Evolutionary conservation across 2,329 filamentous ascomycete species (phyloP), one percentile per base, ranked within the genome.

Genomic region (Verruconis gallopava): DNA sequence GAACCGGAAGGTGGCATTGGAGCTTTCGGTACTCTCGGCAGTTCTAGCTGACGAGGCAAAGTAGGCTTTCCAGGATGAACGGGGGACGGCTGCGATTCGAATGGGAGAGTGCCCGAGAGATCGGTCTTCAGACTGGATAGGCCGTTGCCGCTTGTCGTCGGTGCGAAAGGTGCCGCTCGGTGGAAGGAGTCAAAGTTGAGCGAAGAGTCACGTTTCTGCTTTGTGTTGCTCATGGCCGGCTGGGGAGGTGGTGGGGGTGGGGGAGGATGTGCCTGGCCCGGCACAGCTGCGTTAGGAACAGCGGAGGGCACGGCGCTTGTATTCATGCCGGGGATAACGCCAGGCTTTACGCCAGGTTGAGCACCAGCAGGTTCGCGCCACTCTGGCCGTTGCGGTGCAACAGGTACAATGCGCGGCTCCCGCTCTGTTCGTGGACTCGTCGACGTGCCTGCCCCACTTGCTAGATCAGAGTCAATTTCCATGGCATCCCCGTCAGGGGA

Each of bases 61-160:
- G 21, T 25, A 4, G 19, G 21, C 21, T 15, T 21, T 14, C 21
- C 6, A 5, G 30, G 30, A 35, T 30, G 40, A 15, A 5, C 4
- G 4, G 25, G 25, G 9, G 41, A 37, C 6, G 41, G 6, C 32
- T 68, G 63, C 2, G 75, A 79, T 44, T 70, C 56, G 52, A 79
- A 79, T 3, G 76, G 76, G 2, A 80, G 61, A 1, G 63, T 69
- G 5, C 64, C 61, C 32, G 60, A 62, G 30, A 80, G 59, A 43
- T 74, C 70, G 20, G 66, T 62, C 25, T 30, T 30, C 25, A 30
- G 25, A 30, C n/a, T 30, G 9, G 40, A 35, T 13, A 42, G 21
- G 12, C 40, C 40, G 12, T 33, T 22, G 37, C 57, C 63, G 35
- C 55, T 53, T 20, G 65, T 63, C 4, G 65, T 55, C 33, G 58